A percentile compares a stretch with the other conserved stretches of the same genome.
These are phyloP conservation scores for Ceratobasidium sp. DNA, from an alignment of 1,284 basidiomycete genomes.

Conservation along the genomic window DNA sequence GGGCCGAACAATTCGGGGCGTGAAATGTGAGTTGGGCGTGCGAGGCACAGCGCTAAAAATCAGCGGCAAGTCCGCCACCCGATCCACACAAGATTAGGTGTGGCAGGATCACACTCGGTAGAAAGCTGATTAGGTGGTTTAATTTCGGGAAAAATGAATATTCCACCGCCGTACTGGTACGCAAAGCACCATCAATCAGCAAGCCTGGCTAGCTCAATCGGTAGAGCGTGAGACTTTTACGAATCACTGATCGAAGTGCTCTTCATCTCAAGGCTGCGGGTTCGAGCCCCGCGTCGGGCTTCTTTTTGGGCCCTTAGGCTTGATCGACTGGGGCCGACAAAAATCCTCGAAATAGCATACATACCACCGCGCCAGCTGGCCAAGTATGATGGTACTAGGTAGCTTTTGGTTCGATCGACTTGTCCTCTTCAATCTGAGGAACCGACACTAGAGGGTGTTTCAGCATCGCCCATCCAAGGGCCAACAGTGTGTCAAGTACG, in stretches of 20 bases:
- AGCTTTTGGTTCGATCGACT: background rate
- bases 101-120: background rate
- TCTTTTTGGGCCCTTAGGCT: background rate
- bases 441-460: background rate
- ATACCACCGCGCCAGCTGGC: conserved; percentile 1
- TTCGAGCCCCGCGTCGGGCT: conserved; percentile 46
- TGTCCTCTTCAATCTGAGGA: background rate
- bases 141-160: conserved; percentile 8
- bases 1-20: background rate
- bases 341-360: conserved; percentile 1
- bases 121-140: background rate
- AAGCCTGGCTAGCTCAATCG: conserved; percentile 45
- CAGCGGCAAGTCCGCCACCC: background rate
- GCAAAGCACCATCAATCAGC: background rate
- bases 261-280: conserved; percentile 44
- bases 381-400: background rate
- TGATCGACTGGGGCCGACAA: conserved; percentile 5
- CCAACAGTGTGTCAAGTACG: background rate
- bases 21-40: background rate
- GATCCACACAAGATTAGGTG: background rate
- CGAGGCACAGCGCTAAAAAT: background rate
- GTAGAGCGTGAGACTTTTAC: conserved; percentile 46
- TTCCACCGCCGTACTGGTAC: background rate
- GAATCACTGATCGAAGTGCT: background rate
- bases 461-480: background rate